phyloP scores from a whole-genome alignment of 768 basidiomycete genomes.

The Lactifluus rugatus region DNA sequence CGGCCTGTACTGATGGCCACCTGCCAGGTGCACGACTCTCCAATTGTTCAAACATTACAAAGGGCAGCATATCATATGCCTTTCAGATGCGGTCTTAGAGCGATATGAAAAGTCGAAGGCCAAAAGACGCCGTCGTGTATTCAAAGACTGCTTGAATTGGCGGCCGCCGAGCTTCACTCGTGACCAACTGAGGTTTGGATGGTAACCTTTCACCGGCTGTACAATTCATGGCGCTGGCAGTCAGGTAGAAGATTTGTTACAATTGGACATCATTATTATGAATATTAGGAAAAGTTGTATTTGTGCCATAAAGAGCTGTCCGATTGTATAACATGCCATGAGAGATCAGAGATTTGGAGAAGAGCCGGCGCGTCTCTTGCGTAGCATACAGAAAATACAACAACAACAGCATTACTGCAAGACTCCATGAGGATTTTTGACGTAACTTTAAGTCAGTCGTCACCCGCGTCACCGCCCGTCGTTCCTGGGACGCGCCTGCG shows the following conservation, averaged over 20 bases:
- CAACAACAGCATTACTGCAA: background rate
- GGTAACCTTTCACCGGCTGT: constrained; percentile 23
- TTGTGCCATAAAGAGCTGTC: background rate
- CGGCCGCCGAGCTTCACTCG: constrained; percentile 91
- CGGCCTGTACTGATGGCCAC: background rate
- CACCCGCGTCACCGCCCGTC: background rate
- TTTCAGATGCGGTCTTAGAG: constrained; percentile 85
- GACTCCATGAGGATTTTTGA: background rate
- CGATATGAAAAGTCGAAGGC: constrained; percentile 76
- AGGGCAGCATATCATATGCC: constrained; percentile 85
- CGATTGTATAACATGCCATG: background rate
- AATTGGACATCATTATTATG: background rate
- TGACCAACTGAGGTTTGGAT: constrained; percentile 74
- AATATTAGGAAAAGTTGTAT: constrained; percentile 1
- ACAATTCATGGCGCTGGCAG: constrained; percentile 18
- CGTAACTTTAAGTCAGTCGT: background rate
- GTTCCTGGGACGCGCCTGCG: constrained; percentile 13
- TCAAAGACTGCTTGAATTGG: constrained; percentile 77
- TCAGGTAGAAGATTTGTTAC: background rate
- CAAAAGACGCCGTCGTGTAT: constrained; percentile 72
- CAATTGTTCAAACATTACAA: constrained; percentile 96
- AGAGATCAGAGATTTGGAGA: background rate
- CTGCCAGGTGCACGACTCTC: constrained; percentile 74
- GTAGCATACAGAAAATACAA: background rate
- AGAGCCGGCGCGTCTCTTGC: background rate